phyloP scores from a whole-genome alignment of 495 filamentous ascomycete species.

The Penicillium canariense region DNA sequence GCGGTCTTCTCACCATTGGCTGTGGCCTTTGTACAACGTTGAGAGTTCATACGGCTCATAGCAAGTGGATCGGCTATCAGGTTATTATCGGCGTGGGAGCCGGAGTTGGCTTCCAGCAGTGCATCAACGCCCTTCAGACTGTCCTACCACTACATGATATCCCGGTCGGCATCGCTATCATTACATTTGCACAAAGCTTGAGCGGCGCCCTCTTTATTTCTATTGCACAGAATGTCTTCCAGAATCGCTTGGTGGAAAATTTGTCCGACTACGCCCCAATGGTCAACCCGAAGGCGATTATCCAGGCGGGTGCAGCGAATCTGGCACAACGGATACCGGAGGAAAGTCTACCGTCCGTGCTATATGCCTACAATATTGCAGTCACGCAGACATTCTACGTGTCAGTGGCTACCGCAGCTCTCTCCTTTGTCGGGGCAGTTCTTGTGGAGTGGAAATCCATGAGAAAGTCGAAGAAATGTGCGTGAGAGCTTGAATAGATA shows the following conservation, averaged over 20 bases:
- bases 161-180: conserved; percentile 61
- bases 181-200: conserved; percentile 70
- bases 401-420: conserved; percentile 55
- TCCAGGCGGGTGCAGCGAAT: conserved; percentile 64
- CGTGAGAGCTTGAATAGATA: no score
- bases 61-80: conserved; percentile 76
- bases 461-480: conserved; percentile 26
- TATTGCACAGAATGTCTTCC: conserved; percentile 75
- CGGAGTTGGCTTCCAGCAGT: conserved; percentile 66
- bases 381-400: conserved; percentile 68
- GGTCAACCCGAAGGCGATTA: conserved; percentile 50
- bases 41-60: conserved; percentile 45
- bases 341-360: conserved; percentile 52
- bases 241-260: conserved; percentile 62
- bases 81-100: conserved; percentile 66
- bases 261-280: conserved; percentile 50
- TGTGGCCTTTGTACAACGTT: conserved; percentile 68
- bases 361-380: conserved; percentile 67
- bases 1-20: conserved; percentile 61
- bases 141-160: conserved; percentile 61
- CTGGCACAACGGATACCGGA: conserved; percentile 49
- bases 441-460: conserved; percentile 77
- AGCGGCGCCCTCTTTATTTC: conserved; percentile 73
- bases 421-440: conserved; percentile 58
- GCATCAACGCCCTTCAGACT: conserved; percentile 67